Evolutionary conservation across 2,329 filamentous ascomycete species (phyloP).

Genomic region (Arthroderma uncinatum): DNA sequence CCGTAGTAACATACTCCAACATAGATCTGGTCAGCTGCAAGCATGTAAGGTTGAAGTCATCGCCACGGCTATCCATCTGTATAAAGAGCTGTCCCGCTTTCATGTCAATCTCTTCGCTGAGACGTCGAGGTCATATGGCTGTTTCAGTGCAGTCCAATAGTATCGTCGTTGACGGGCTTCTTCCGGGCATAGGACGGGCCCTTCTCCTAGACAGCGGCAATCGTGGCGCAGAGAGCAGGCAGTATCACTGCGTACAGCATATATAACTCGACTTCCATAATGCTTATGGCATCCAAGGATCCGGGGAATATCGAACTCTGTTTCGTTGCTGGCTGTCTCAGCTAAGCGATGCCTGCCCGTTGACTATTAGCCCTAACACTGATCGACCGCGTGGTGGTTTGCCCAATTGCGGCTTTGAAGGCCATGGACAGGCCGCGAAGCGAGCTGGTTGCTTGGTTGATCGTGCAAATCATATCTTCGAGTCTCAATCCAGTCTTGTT

Average conservation of each 20-base stretch:
- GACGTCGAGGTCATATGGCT: neutral
- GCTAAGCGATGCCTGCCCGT: neutral
- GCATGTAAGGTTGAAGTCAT: too few relatives aligned
- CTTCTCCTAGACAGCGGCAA: neutral
- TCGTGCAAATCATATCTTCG: neutral
- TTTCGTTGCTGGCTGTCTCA: neutral
- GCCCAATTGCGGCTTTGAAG: neutral
- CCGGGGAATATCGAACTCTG: neutral
- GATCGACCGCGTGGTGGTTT: neutral
- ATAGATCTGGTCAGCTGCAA: too few relatives aligned
- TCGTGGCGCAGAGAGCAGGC: neutral
- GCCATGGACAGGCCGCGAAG: neutral
- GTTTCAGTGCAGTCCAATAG: neutral
- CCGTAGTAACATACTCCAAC: too few relatives aligned
- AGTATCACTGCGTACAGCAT: neutral
- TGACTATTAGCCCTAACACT: neutral
- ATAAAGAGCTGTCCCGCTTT: neutral
- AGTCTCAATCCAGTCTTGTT: neutral
- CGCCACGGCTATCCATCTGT: neutral
- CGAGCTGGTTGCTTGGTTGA: neutral
- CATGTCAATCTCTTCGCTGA: neutral
- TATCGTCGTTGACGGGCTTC: neutral
- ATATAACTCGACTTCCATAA: constrained; percentile 3
- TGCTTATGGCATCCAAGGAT: neutral
- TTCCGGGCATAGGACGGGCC: neutral